Base-by-base conservation (phyloP, 2,329 filamentous ascomycete species). In the Neofusicoccum umdonicola region DNA sequence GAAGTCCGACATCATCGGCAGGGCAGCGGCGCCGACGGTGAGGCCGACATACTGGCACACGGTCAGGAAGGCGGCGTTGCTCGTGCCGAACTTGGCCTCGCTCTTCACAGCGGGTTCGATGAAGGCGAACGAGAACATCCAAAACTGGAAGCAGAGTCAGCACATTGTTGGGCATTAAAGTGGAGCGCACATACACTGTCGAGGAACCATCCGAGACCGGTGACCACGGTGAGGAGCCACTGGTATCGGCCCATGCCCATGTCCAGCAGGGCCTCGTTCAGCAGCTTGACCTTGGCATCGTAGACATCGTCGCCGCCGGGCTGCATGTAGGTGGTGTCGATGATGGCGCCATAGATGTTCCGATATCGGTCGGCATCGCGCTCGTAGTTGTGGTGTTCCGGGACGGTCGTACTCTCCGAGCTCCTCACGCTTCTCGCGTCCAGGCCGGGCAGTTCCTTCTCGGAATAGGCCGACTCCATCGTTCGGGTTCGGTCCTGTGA, bases 161-260 rank as follows among this genome's bases (percentile, higher is more conserved):
- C 62, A 39, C n/a, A 17, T 48, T 35, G 12, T 13, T 31, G 1
- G 3, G 12, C n/a, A 5, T n/a, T 17, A 22, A 44, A 56, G 44
- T 34, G 58, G 41, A n/a, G 31, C 63, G 15, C 47, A 4, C 27
- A 5, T 62, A 67, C 63, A 19, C 58, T 65, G 47, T 68, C 67
- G 4, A 67, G 52, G 48, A 67, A 68, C 63, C 66, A 68, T 27
- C 67, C 65, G n/a, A 68, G 65, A 17, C 65, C 63, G 13, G 63
- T 64, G 31, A 67, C 35, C 13, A 63, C 17, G 19, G 58, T 64
- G 31, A 67, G 64, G 12, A 44, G 47, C 63, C 63, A 66, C 48
- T 67, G 66, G 48, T 67, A 68, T n/a, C 39, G n/a, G n/a, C 67
- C 65, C 67, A 67, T 68, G 12, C 67, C 66, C 17, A 68, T 37